Base-by-base conservation (phyloP, 176 grass and related monocot species). In the Musa beccarii region DNA sequence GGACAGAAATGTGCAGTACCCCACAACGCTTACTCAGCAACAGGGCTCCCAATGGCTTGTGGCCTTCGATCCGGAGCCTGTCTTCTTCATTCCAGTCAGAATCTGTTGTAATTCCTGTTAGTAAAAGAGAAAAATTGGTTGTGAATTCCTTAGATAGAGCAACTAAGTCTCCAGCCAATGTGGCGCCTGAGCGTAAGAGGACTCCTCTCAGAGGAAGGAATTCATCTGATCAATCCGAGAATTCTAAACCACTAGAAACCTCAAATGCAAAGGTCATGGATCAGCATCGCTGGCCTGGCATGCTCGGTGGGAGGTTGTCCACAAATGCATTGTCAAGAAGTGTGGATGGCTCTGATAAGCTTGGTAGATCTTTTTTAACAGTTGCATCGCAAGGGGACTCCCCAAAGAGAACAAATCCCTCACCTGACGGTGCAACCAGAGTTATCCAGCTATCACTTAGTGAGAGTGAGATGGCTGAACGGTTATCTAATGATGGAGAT, bases 201-300 rank as follows among this genome's bases (percentile, higher is more conserved):
- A 96, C 87, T 69, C 87, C 92, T 21, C 69, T 85, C 77, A 82
- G 79, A 73, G 84, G 82, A 49, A 92, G 86, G 67, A 87, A 76
- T 54, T 76, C 66, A 71, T 71, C 78, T 72, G 87, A 96, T 76
- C 92, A 80, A 78, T 87, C 80, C 9, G 89, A 96, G 52, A 96
- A 92, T 64, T 76, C 28, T 63, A 29, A 17, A 12, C 74, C 55
- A 50, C 12, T 63, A 10, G 74, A 76, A 63, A 64, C 19, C 74
- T 76, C 82, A 9, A 86, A 89, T 80, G 81, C 83, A 7, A 92
- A 81, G 80, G 84, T 92, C 52, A 96, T 92, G 43, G 92, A 96
- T 78, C 89, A 96, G 49, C 92, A 92, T 68, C 81, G 92, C 54
- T 96, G 89, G 92, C 92, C 92, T 75, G 84, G 86, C 43, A 96